phyloP scores from a whole-genome alignment of 192 early-diverging fungal genomes.

The Podila verticillata region DNA sequence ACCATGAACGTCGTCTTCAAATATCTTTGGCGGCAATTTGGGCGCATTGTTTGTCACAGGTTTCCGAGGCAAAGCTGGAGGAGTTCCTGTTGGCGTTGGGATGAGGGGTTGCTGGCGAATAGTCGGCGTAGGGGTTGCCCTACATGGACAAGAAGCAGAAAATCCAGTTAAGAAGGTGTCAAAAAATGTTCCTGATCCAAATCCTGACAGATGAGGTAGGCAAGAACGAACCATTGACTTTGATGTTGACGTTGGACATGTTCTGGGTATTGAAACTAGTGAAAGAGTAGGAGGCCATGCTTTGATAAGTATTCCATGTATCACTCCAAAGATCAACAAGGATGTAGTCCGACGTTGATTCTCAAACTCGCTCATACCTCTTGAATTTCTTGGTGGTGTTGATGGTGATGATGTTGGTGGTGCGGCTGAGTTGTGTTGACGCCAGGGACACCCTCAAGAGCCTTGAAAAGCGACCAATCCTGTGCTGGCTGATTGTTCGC shows the following conservation, averaged over 20 bases:
- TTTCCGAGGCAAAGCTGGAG: slow-evolving; percentile 36
- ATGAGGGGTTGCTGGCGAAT: background rate
- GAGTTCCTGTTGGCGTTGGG: slow-evolving; percentile 18
- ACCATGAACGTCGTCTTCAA: slow-evolving; percentile 47
- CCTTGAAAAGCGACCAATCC: slow-evolving; percentile 24
- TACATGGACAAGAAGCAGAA: background rate
- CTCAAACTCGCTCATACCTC: background rate
- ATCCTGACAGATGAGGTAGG: background rate
- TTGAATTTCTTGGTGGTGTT: background rate
- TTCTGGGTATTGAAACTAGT: slow-evolving; percentile 42
- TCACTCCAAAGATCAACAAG: no score
- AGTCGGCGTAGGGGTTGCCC: background rate
- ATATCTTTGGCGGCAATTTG: slow-evolving; percentile 38
- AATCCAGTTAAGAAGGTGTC: background rate
- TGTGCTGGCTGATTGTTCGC: slow-evolving; percentile 4
- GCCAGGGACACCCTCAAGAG: slow-evolving; percentile 51
- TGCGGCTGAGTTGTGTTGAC: slow-evolving; percentile 28
- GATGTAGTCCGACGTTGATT: no score
- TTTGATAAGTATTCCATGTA: no score
- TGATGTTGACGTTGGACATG: slow-evolving; percentile 13
- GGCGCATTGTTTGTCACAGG: slow-evolving; percentile 14
- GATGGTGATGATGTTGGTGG: background rate
- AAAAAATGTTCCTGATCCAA: background rate
- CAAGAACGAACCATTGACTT: background rate
- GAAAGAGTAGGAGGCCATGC: background rate